Percentiles rank a stretch among this genome's conserved stretches.
Conservation (phyloP, 495 filamentous ascomycete species). For the Penicillium parvum region DNA sequence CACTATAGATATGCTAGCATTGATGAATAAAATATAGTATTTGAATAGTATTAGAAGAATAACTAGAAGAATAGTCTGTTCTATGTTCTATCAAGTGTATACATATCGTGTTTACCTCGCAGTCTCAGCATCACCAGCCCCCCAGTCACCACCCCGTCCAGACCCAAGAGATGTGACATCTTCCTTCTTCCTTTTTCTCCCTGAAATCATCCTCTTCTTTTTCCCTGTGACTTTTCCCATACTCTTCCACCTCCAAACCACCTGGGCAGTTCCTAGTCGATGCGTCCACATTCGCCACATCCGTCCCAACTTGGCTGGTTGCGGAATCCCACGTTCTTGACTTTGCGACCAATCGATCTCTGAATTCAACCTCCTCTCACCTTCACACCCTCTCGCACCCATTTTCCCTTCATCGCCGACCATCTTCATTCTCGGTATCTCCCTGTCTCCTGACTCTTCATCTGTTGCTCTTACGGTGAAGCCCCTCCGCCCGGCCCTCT, state of each 20-base stretch:
- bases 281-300: constrained; percentile 22
- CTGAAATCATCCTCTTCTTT: neutral
- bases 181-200: neutral
- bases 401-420: neutral
- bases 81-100: too few species aligned
- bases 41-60: too few species aligned
- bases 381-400: too few species aligned
- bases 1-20: too few species aligned
- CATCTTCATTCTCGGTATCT: neutral
- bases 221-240: neutral
- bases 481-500: constrained; percentile 15
- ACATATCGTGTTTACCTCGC: too few species aligned
- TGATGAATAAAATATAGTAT: too few species aligned
- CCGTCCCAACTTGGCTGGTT: constrained; percentile 22
- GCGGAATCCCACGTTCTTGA: constrained; percentile 19
- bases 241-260: neutral
- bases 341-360: too few species aligned
- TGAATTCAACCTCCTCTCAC: neutral
- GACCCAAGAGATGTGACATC: too few species aligned
- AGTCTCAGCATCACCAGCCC: neutral
- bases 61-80: too few species aligned
- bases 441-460: neutral
- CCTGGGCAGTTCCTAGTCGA: too few species aligned
- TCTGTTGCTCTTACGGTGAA: neutral
- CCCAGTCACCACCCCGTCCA: neutral